Evolutionary conservation across 1,139 yeast species (phyloP).

Genomic region (Suhomyces terraborum): DNA sequence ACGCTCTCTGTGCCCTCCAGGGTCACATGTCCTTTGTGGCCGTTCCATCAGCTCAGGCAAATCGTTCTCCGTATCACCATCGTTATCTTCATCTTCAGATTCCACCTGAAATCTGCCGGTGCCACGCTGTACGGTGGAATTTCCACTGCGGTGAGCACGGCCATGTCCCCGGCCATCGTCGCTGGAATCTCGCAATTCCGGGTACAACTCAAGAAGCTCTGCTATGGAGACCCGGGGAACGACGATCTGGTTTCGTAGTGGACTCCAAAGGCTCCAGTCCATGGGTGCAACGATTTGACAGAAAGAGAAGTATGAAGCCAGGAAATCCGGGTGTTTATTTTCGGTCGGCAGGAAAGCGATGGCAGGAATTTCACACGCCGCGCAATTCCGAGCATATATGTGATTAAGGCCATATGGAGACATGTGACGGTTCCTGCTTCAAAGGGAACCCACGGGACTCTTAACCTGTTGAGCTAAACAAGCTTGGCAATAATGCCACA

Average conservation of each 20-base stretch:
- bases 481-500: too few species aligned
- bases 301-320: not conserved
- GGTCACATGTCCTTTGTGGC: too few species aligned
- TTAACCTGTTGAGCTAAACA: too few species aligned
- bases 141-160: too few species aligned
- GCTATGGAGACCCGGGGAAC: slow-evolving; percentile 13
- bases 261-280: slow-evolving; percentile 2
- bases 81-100: not conserved
- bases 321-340: slow-evolving; percentile 1
- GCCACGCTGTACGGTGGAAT: too few species aligned
- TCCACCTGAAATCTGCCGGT: too few species aligned
- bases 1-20: too few species aligned
- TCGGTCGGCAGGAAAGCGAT: slow-evolving; percentile 2
- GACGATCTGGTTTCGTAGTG: not conserved
- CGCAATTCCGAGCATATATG: not conserved
- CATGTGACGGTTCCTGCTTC: too few species aligned
- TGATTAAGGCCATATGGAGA: too few species aligned
- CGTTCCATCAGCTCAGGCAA: too few species aligned
- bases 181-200: not conserved
- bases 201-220: slow-evolving; percentile 8
- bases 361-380: not conserved
- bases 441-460: too few species aligned
- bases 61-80: too few species aligned
- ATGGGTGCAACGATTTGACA: slow-evolving; percentile 13
- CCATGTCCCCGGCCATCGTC: not conserved